Evolutionary conservation across 2,329 filamentous ascomycete species (phyloP), one percentile per base, ranked within the genome.

Genomic region (Pseudonectria buxi): DNA sequence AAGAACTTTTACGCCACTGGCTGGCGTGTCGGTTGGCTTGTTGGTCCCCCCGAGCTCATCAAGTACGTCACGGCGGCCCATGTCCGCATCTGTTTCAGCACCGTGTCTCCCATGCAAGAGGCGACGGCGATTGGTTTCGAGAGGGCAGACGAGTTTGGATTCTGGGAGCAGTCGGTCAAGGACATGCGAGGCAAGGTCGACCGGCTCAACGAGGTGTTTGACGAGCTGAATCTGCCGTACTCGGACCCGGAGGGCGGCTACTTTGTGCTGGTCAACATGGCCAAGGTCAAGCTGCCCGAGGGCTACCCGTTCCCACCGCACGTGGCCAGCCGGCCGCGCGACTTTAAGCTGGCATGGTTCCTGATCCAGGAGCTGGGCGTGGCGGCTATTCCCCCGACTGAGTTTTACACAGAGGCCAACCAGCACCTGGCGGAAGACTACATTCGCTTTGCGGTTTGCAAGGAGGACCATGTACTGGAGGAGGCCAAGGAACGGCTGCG

Each of bases 1-100:
- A 98, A 98, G 74, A 94, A 92, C 69, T 98, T 98, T 64, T 96
- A 96, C 57, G 87, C 86, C 37, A 98, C 92, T 0, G 92, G 92
- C 31, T 98, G 92, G 92, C 81, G 92, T 39, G 89, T 96, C 4
- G 77, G 92, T 36, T 98, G 90, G 80, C 70, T 98, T 26, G 92
- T 96, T 55, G 92, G 92, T 0, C 87, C 86, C 0, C 77, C 86
- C 35, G 77, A 95, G 42, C 70, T 96, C 34, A 88, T 96, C 65
- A 84, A 94, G 58, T 86, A 95, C 58, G 90, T 95, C 24, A 79
- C 85, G 10, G 87, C 87, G 13, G 92, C 92, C 1, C 92, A 98
- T 61, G 96, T 90, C 0, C 78, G 90, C 35, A 96, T 98, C 57
- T 96, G 92, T 71, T 98, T 92, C 68, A 88, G 83, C 33, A 89